Conservation (phyloP, 441 rosid genomes). For the Corymbia calophylla region DNA sequence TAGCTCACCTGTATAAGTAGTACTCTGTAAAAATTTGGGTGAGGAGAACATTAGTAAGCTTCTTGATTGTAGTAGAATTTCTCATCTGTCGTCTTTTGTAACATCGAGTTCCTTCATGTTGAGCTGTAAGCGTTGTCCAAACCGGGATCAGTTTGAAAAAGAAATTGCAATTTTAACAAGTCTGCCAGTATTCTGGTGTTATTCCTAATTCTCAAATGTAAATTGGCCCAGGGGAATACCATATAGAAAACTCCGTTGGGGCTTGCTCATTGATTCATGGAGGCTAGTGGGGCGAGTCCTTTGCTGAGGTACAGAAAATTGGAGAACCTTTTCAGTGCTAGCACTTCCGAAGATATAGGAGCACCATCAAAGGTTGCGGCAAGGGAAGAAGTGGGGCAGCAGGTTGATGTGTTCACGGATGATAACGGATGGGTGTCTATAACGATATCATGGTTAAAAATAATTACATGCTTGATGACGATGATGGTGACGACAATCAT, state of each 20-base stretch:
- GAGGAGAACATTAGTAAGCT: background rate
- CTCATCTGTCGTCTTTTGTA: background rate
- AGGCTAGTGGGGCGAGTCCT: constrained; percentile 17
- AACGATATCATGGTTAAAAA: constrained; percentile 31
- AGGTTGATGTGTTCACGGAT: constrained; percentile 13
- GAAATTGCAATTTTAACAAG: background rate
- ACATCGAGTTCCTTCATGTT: background rate
- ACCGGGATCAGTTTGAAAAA: fast-evolving
- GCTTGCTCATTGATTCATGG: constrained; percentile 17
- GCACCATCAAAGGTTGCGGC: background rate
- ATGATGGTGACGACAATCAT: constrained; percentile 44
- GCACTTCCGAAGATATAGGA: constrained; percentile 10
- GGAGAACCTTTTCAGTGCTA: constrained; percentile 28
- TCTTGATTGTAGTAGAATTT: background rate
- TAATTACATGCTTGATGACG: constrained; percentile 33
- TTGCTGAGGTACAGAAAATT: constrained; percentile 39
- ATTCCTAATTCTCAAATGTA: background rate
- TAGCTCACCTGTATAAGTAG: background rate
- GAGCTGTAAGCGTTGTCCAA: background rate
- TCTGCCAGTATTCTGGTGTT: background rate
- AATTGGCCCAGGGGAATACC: background rate
- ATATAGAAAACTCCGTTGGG: background rate
- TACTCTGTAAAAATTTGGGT: background rate
- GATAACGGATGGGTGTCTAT: constrained; percentile 36
- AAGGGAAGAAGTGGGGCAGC: constrained; percentile 6